Base-by-base conservation (phyloP, 352 stramenopile genomes). In the Salisapilia sapeloensis region DNA sequence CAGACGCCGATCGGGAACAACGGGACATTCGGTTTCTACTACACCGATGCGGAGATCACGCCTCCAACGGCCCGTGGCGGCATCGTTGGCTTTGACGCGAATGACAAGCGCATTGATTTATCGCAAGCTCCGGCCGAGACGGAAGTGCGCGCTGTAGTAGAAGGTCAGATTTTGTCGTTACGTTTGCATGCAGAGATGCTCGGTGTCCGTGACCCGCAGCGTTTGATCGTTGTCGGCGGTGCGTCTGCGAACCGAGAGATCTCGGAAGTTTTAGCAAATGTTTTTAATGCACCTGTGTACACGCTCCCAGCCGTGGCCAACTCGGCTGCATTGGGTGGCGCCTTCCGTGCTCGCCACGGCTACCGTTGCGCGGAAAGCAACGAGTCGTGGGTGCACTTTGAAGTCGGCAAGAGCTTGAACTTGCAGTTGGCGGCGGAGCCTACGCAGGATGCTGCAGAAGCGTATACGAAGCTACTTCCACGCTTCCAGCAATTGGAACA, bases 141-240 rank as follows among this genome's bases (percentile, higher is more conserved):
- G 6, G 49, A 63, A 36, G 56, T 77, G 17, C 65, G 69, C 29
- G 69, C 62, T 10, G 59, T 81, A 8, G 55, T 80, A 20, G 64
- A 84, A 31, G 64, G 54, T 25, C 64, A 81, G 46, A 80, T 70
- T 29, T 29, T 84, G 4, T 51, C 62, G 15, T 42, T 84, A 43
- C 48, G 56, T 29, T 34, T 72, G 23, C 61, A 84, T 24, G 53
- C 59, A 0, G 51, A 77, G 39, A 41, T 35, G n/a, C 57, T 84
- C 0, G 64, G 66, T 4, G 50, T 78, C 25, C 56, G 38, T 25
- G 53, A 60, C 4, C 46, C 52, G 1, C 27, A 57, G 24, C 60
- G 64, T n/a, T 43, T 84, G 21, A 69, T 84, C 34, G 60, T 76
- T 6, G 66, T 72, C 12, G 64, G 64, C 6, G 64, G 69, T 10